Conservation (phyloP, 2,329 filamentous ascomycete species). For the Colletotrichum cordylinicola region DNA sequence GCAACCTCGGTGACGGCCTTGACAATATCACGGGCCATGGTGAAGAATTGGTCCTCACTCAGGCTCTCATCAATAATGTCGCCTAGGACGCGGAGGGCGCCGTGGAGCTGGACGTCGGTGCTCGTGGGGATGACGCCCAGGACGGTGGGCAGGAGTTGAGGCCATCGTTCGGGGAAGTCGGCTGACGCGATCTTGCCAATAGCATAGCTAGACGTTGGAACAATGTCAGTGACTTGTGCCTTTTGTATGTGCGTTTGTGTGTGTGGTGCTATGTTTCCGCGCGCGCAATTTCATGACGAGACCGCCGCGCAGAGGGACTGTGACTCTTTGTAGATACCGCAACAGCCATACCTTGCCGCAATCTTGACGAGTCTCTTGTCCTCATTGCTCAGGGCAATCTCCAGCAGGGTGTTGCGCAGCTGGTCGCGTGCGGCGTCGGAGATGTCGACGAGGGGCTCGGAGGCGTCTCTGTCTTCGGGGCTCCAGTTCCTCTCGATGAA, state of each 20-base stretch:
- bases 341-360: conserved; percentile 72
- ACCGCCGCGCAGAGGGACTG: background rate
- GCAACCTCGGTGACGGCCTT: conserved; percentile 84
- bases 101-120: conserved; percentile 82
- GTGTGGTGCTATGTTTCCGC: background rate
- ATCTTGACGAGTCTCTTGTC: conserved; percentile 87
- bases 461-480: conserved; percentile 73
- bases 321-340: background rate
- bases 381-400: conserved; percentile 75
- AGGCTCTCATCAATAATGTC: conserved; percentile 94
- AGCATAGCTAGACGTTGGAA: conserved; percentile 56
- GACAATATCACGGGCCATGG: conserved; percentile 84
- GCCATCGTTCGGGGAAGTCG: conserved; percentile 96
- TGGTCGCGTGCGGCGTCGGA: conserved; percentile 75
- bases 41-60: conserved; percentile 94
- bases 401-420: conserved; percentile 76
- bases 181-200: conserved; percentile 93
- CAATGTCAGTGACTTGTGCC: conserved; percentile 9
- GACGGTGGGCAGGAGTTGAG: conserved; percentile 81
- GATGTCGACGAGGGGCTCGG: conserved; percentile 67
- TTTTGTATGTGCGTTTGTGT: background rate
- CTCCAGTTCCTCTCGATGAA: conserved; percentile 90
- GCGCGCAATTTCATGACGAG: background rate
- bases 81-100: conserved; percentile 83
- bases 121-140: conserved; percentile 79